Conservation (phyloP, 441 rosid species). For the California macrophylla region DNA sequence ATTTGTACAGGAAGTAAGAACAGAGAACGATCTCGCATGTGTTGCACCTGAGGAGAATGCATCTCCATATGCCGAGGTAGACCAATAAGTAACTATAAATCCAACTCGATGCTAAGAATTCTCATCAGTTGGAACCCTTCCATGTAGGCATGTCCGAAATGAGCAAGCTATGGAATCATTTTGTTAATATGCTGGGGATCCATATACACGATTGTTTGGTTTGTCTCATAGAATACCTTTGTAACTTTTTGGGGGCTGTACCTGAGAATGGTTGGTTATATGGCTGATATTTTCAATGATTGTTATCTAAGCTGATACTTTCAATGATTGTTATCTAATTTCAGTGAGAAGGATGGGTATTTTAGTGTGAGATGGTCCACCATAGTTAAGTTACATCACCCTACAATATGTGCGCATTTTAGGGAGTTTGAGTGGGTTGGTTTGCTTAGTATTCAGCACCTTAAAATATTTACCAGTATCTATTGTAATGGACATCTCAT, state of each 20-base stretch:
- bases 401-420: neutral
- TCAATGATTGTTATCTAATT: neutral
- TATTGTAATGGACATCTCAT: neutral
- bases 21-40: conserved; percentile 35
- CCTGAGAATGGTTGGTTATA: neutral
- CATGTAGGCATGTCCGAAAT: conserved; percentile 1
- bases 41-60: conserved; percentile 33
- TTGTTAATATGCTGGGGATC: neutral
- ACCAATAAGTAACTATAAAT: conserved; percentile 9
- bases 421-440: neutral
- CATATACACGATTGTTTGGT: neutral
- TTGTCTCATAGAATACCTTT: neutral
- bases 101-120: conserved; percentile 1
- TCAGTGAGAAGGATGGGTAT: neutral
- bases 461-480: neutral
- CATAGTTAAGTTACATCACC: no score
- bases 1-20: conserved; percentile 56
- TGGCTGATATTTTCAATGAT: neutral
- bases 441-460: conserved; percentile 5
- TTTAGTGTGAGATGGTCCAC: no score
- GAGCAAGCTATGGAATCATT: conserved; percentile 1
- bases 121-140: neutral
- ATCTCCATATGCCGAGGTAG: conserved; percentile 44
- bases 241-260: neutral
- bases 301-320: neutral